These are phyloP conservation scores for Diaporthe aspalathi DNA, from an alignment of 2,329 filamentous ascomycete genomes.

Conservation along the genomic window DNA sequence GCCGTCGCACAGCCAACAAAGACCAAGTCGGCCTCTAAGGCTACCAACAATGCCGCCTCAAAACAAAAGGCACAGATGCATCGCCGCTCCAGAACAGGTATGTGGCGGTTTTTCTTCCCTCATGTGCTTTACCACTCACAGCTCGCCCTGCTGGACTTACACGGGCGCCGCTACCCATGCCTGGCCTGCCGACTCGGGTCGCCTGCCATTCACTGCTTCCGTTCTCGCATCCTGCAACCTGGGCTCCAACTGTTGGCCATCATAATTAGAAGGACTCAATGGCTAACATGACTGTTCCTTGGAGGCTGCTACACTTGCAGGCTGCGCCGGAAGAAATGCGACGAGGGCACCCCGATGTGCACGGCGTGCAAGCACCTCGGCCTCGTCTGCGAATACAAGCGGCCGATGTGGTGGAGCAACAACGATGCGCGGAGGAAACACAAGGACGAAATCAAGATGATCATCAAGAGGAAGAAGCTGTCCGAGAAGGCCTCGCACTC, in stretches of 20 bases:
- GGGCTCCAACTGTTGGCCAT: slow-evolving; percentile 11
- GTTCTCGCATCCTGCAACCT: slow-evolving; percentile 40
- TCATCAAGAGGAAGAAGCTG: slow-evolving; percentile 97
- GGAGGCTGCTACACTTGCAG: slow-evolving; percentile 76
- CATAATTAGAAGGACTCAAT: slow-evolving; percentile 38
- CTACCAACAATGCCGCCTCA: slow-evolving; percentile 60
- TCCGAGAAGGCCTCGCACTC: slow-evolving; percentile 79
- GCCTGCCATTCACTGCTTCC: slow-evolving; percentile 33
- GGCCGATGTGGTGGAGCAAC: slow-evolving; percentile 97
- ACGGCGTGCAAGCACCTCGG: slow-evolving; percentile 79
- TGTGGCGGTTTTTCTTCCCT: slow-evolving; percentile 55
- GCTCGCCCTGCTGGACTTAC: slow-evolving; percentile 9
- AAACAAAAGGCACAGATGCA: slow-evolving; percentile 89
- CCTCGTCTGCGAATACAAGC: slow-evolving; percentile 93
- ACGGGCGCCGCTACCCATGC: slow-evolving; percentile 4
- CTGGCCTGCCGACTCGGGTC: slow-evolving; percentile 42
- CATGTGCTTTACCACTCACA: slow-evolving; percentile 36
- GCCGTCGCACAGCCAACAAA: slow-evolving; percentile 69
- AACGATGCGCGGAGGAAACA: slow-evolving; percentile 85
- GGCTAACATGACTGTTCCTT: slow-evolving; percentile 47
- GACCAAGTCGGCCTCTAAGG: slow-evolving; percentile 68
- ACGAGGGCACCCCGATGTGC: slow-evolving; percentile 72
- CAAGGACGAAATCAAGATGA: slow-evolving; percentile 96
- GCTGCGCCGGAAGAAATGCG: slow-evolving; percentile 76
- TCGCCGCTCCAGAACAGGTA: slow-evolving; percentile 93